phyloP scores from a whole-genome alignment of 1,284 basidiomycete genomes.

The Cutaneotrichosporon sp. region DNA sequence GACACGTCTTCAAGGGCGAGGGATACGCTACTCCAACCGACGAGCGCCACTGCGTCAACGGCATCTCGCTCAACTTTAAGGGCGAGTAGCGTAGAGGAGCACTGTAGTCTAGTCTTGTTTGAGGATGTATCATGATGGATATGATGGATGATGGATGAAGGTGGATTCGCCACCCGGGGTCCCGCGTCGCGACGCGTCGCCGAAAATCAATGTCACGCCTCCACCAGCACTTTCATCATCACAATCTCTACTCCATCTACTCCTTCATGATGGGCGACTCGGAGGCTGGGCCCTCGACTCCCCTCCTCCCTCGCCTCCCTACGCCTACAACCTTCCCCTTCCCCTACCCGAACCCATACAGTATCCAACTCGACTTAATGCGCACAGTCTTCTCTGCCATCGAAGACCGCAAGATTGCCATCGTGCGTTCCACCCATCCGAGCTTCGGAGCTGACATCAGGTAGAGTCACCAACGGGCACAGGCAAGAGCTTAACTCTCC shows the following conservation, averaged over 20 bases:
- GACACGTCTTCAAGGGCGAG: slow-evolving; percentile 87
- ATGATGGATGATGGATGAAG: no score
- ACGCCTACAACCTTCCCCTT: slow-evolving; percentile 72
- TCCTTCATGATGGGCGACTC: slow-evolving; percentile 2
- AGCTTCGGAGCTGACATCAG: slow-evolving; percentile 26
- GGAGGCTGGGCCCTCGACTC: not conserved
- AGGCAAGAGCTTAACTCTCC: slow-evolving; percentile 82
- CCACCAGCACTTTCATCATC: not conserved
- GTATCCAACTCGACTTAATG: slow-evolving; percentile 88
- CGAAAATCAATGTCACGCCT: slow-evolving; percentile 9
- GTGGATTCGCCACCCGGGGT: slow-evolving; percentile 14
- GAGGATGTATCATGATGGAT: not conserved
- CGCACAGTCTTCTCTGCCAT: slow-evolving; percentile 77
- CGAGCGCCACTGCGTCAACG: slow-evolving; percentile 77
- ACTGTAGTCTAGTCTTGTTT: slow-evolving; percentile 34
- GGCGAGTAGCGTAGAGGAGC: slow-evolving; percentile 53
- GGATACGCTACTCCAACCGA: slow-evolving; percentile 55
- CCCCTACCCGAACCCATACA: slow-evolving; percentile 77
- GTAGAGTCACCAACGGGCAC: slow-evolving; percentile 84
- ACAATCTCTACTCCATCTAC: not conserved
- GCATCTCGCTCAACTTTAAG: slow-evolving; percentile 75
- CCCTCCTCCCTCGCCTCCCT: slow-evolving; percentile 38
- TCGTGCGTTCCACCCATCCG: slow-evolving; percentile 49
- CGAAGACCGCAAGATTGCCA: slow-evolving; percentile 69
- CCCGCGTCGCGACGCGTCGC: slow-evolving; percentile 16